These are phyloP conservation scores for Hortiboletus flavorubellus DNA, from an alignment of 768 basidiomycete genomes.

Conservation along the genomic window DNA sequence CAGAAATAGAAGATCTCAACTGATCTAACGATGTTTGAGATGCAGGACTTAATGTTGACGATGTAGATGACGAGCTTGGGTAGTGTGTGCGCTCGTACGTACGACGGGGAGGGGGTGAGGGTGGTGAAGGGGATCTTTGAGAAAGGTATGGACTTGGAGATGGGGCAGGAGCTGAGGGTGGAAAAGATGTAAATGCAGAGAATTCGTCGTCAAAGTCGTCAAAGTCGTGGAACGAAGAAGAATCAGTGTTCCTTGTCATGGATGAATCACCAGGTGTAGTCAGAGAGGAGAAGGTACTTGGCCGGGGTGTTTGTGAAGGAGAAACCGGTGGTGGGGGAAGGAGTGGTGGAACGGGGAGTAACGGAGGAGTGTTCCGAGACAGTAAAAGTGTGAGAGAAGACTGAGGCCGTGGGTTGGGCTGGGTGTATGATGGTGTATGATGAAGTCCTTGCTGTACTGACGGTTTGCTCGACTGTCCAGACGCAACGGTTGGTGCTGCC, in stretches of 20 bases:
- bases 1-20: slow-evolving; percentile 21
- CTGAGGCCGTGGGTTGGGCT: slow-evolving; percentile 16
- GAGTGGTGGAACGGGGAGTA: slow-evolving; percentile 27
- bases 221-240: slow-evolving; percentile 18
- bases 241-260: background rate
- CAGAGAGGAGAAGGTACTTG: slow-evolving; percentile 4
- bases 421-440: slow-evolving; percentile 6
- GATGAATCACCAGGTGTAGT: slow-evolving; percentile 10
- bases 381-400: slow-evolving; percentile 23
- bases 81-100: slow-evolving; percentile 23
- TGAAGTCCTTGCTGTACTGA: slow-evolving; percentile 16
- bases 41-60: slow-evolving; percentile 23
- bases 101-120: slow-evolving; percentile 29
- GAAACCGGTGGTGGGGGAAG: slow-evolving; percentile 31
- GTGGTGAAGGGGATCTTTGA: slow-evolving; percentile 22
- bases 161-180: slow-evolving; percentile 13
- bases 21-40: slow-evolving; percentile 22
- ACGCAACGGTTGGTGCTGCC: background rate
- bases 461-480: background rate
- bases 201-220: slow-evolving; percentile 46
- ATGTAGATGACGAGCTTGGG: slow-evolving; percentile 24
- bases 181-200: slow-evolving; percentile 43
- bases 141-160: slow-evolving; percentile 6
- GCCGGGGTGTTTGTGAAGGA: slow-evolving; percentile 32
- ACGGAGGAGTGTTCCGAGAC: slow-evolving; percentile 21